Percentiles rank a stretch among this genome's conserved stretches.
phyloP scores from a whole-genome alignment of 2,329 filamentous ascomycete species.

The Trichophyton benhamiae region DNA sequence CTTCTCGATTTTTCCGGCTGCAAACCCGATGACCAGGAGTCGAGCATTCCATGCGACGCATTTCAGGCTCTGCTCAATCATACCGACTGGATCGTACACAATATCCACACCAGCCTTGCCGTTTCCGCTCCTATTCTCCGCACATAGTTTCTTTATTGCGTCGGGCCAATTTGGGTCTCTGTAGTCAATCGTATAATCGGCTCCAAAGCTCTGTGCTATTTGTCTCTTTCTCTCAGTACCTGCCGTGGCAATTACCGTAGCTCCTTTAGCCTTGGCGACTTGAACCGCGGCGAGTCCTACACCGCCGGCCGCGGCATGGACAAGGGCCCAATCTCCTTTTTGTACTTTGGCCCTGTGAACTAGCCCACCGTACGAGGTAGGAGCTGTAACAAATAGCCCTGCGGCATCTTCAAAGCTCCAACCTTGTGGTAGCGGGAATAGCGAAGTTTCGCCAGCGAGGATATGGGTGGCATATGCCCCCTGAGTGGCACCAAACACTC shows the following conservation, averaged over 20 bases:
- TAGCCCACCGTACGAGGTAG: slow-evolving; percentile 75
- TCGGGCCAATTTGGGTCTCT: slow-evolving; percentile 55
- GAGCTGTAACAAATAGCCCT: slow-evolving; percentile 81
- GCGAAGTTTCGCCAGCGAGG: slow-evolving; percentile 49
- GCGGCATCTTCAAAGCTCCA: slow-evolving; percentile 80
- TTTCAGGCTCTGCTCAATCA: slow-evolving; percentile 78
- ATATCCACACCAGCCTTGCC: slow-evolving; percentile 65
- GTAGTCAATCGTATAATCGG: slow-evolving; percentile 75
- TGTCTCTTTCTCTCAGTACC: slow-evolving; percentile 67
- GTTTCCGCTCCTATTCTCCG: slow-evolving; percentile 47
- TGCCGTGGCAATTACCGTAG: slow-evolving; percentile 85
- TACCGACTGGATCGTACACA: slow-evolving; percentile 85
- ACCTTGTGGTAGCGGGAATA: slow-evolving; percentile 63
- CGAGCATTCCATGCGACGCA: slow-evolving; percentile 90
- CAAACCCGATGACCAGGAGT: slow-evolving; percentile 79
- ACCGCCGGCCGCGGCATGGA: slow-evolving; percentile 85
- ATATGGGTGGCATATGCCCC: slow-evolving; percentile 76
- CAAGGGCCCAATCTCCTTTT: slow-evolving; percentile 70
- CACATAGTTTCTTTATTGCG: slow-evolving; percentile 57
- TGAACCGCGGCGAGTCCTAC: slow-evolving; percentile 87
- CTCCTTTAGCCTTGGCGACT: slow-evolving; percentile 82
- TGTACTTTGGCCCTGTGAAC: slow-evolving; percentile 67
- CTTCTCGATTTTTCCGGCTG: slow-evolving; percentile 76
- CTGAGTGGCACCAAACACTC: slow-evolving; percentile 76
- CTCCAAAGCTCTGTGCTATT: slow-evolving; percentile 67